Evolutionary conservation across 768 basidiomycete species (phyloP), one percentile per base, ranked within the genome.

Genomic region (Boletus subcaerulescens): DNA sequence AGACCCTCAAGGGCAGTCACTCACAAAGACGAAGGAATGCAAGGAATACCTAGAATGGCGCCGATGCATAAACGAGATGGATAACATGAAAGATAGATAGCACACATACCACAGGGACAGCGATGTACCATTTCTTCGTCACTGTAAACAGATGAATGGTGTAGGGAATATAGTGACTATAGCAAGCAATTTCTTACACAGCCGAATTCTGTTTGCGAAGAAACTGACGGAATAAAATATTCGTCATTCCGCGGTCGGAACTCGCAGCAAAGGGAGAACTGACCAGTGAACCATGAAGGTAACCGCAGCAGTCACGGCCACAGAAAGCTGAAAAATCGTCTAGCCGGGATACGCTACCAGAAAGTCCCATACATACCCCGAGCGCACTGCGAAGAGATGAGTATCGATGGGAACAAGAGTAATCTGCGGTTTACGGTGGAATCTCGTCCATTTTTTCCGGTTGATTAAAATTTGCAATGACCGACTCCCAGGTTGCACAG

Each of bases 251-350:
- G 4, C 3, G 12, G n/a, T 39, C 5, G 3, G 13, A 32, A 3
- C 20, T 32, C 20, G 5, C 8, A 1, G 24, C 8, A 22, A 3
- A 15, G 33, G 35, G 36, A 29, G 3, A 18, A 55, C 66, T 4
- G 3, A 69, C 69, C 69, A 72, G 18, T 71, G 69, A 38, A 71
- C 69, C 48, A 72, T 57, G 55, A 71, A 71, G 0, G 69, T 71
- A 24, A 71, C 52, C 11, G 26, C 9, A 3, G 69, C 69, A 5
- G 69, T 71, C 7, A 72, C 56, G 3, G 71, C 69, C 8, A 71
- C 69, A 33, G 69, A 71, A 32, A 71, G 69, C 69, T 71, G 17
- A 43, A 47, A 20, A 8, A 3, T 18, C 9, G 8, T 50, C 3
- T 11, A 39, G 39, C 45, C 22, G 4, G 2, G 0, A 6, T 18